Percentiles rank a stretch among this genome's conserved stretches.
Conservation (phyloP, 1,139 yeast genomes). For the Groenewaldozyma sp. region DNA sequence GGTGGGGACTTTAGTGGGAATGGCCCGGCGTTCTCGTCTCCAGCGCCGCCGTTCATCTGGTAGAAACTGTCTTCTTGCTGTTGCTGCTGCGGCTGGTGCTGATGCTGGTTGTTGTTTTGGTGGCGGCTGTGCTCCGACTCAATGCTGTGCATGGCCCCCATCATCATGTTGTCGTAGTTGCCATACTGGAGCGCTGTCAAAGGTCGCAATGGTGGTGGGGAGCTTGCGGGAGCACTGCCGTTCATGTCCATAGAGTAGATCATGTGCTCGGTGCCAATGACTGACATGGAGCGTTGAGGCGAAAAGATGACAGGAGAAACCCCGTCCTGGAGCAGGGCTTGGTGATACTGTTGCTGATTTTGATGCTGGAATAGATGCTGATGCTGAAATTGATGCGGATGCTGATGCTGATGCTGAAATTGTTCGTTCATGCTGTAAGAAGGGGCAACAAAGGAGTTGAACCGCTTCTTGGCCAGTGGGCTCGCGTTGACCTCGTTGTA, state of each 20-base stretch:
- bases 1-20: no score
- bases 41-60: no score
- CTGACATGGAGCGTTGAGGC: constrained; percentile 19
- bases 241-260: background rate
- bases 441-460: background rate
- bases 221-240: background rate
- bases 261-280: constrained; percentile 11
- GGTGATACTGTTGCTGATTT: background rate
- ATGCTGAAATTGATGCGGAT: background rate
- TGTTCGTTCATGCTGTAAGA: background rate
- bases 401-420: background rate
- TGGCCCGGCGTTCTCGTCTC: no score
- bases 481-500: background rate
- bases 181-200: constrained; percentile 3
- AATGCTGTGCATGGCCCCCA: no score
- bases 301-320: constrained; percentile 9
- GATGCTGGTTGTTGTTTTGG: no score
- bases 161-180: constrained; percentile 4
- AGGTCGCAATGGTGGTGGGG: background rate
- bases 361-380: background rate
- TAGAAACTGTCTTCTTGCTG: no score
- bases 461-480: constrained; percentile 1
- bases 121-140: no score
- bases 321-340: background rate
- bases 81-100: no score